Evolutionary conservation across 1,139 yeast species (phyloP).

Genomic region (Geotrichum australiense): DNA sequence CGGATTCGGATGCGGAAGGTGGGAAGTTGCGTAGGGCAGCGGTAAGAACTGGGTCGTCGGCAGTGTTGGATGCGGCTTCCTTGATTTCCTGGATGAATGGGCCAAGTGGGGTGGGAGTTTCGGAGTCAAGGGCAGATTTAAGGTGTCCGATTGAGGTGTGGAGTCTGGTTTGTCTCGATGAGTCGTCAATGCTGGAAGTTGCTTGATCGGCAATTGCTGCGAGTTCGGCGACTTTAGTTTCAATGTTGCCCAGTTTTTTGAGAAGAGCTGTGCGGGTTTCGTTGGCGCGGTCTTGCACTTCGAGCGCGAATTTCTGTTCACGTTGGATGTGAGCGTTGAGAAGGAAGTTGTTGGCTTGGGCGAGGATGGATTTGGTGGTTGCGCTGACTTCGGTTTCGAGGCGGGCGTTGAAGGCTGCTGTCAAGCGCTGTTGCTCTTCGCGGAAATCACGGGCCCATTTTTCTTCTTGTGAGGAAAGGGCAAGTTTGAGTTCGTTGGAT

Average conservation of each 20-base stretch:
- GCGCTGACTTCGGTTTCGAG: slow-evolving; percentile 63
- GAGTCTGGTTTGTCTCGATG: slow-evolving; percentile 51
- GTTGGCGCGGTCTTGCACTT: slow-evolving; percentile 60
- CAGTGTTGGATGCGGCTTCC: slow-evolving; percentile 11
- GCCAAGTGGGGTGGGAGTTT: slow-evolving; percentile 24
- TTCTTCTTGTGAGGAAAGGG: slow-evolving; percentile 44
- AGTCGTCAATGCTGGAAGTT: slow-evolving; percentile 49
- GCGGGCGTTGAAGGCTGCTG: slow-evolving; percentile 53
- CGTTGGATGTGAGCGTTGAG: slow-evolving; percentile 64
- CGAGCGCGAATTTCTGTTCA: slow-evolving; percentile 61
- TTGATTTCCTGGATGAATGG: slow-evolving; percentile 34
- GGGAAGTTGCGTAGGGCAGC: slow-evolving; percentile 44
- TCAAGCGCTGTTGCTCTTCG: slow-evolving; percentile 56
- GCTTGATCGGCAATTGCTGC: slow-evolving; percentile 54
- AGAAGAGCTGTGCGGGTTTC: slow-evolving; percentile 77
- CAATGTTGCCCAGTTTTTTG: slow-evolving; percentile 56
- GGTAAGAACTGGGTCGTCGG: slow-evolving; percentile 35
- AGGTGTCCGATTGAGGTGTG: slow-evolving; percentile 53
- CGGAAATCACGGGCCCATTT: slow-evolving; percentile 54
- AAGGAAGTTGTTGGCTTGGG: slow-evolving; percentile 74
- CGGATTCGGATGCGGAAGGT: slow-evolving; percentile 45
- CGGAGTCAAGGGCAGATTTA: slow-evolving; percentile 42
- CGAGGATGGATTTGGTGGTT: slow-evolving; percentile 57
- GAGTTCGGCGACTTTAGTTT: slow-evolving; percentile 49
- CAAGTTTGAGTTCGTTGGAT: slow-evolving; percentile 31